Percentiles rank a stretch among this genome's conserved stretches.
Conservation (phyloP, 2,329 filamentous ascomycete genomes). For the Colletotrichum viniferum region DNA sequence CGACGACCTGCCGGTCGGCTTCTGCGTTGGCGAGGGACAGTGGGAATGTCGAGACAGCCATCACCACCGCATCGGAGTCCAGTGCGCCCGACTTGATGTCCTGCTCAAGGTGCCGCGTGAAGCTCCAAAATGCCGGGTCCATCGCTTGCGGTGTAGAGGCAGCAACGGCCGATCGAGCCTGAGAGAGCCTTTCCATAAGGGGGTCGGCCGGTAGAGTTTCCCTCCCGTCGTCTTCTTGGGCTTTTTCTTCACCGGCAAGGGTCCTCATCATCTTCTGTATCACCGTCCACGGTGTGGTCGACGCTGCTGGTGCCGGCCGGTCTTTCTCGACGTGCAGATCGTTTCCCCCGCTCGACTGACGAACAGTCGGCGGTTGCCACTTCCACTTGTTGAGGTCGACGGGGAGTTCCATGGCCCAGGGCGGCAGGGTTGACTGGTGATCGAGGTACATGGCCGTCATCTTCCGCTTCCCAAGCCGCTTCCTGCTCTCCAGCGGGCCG, state of each 20-base stretch:
- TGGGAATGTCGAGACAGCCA: constrained; percentile 9
- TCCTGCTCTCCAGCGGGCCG: constrained; percentile 60
- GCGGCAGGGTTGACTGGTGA: constrained; percentile 37
- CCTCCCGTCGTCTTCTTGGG: background rate
- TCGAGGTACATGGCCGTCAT: constrained; percentile 56
- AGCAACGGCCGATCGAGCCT: constrained; percentile 12
- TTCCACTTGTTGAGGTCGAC: constrained; percentile 52
- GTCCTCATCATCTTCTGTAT: background rate
- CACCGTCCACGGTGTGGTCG: background rate
- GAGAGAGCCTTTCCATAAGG: background rate
- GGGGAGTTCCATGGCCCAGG: constrained; percentile 52
- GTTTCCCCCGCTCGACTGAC: constrained; percentile 29
- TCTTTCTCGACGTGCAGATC: background rate
- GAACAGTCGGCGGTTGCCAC: constrained; percentile 54
- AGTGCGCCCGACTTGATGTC: constrained; percentile 14
- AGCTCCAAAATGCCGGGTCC: background rate
- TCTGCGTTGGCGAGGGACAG: background rate
- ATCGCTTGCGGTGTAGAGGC: background rate
- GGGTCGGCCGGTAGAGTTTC: background rate
- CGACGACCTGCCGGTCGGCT: background rate
- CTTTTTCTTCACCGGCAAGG: background rate
- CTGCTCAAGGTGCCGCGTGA: background rate
- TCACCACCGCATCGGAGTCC: background rate
- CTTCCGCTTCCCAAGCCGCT: constrained; percentile 55
- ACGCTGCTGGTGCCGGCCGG: background rate